A percentile compares a stretch with the other conserved stretches of the same genome.
These are phyloP conservation scores for Kwoniella dendrophila DNA, from an alignment of 768 basidiomycete species.

Conservation along the genomic window DNA sequence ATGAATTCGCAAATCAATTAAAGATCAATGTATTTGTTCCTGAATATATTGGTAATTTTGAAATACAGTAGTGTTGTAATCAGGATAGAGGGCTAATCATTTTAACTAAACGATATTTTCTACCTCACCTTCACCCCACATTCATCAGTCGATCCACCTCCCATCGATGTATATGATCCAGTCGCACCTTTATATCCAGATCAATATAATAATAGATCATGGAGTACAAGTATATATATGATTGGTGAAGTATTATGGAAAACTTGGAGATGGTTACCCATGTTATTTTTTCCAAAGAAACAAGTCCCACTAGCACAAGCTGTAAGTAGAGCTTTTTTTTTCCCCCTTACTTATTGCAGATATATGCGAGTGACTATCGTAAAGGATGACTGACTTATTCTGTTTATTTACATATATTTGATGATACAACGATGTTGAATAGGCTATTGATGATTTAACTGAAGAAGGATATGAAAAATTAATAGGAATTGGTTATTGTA, in stretches of 20 bases:
- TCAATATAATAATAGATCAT: constrained; percentile 23
- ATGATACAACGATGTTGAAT: background rate
- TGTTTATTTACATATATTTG: too few species aligned
- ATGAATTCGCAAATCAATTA: constrained; percentile 36
- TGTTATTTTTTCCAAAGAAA: constrained; percentile 10
- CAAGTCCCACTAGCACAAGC: constrained; percentile 25
- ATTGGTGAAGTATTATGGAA: background rate
- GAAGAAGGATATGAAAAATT: constrained; percentile 36
- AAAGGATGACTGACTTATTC: too few species aligned
- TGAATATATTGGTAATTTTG: constrained; percentile 42
- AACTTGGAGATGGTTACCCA: constrained; percentile 16
- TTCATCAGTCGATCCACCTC: constrained; percentile 29
- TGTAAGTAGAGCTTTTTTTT: constrained; percentile 16
- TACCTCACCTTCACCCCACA: background rate
- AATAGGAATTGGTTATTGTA: constrained; percentile 40
- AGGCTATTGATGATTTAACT: constrained; percentile 35
- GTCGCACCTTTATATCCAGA: constrained; percentile 30
- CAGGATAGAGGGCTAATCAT: background rate
- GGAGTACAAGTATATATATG: constrained; percentile 23
- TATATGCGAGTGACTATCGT: background rate
- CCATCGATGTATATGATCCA: constrained; percentile 17
- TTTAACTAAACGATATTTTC: background rate
- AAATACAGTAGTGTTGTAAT: background rate
- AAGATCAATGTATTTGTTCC: constrained; percentile 40
- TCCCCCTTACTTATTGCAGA: background rate